Base-by-base conservation (phyloP, 2,329 filamentous ascomycete species). In the Xylariaceae sp. region DNA sequence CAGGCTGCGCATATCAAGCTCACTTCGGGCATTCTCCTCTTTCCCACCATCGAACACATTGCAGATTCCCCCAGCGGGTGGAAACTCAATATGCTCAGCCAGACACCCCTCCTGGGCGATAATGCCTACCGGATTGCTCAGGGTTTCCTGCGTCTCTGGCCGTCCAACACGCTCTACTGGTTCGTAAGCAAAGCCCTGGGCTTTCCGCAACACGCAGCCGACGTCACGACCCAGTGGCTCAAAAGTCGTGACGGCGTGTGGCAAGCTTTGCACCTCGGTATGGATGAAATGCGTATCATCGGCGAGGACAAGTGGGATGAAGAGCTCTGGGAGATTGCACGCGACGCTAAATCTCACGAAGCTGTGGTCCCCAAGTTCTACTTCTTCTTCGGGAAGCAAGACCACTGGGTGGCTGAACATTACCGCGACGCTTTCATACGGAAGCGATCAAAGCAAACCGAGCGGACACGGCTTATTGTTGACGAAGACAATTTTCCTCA, bases 41-140 rank as follows among this genome's bases (percentile, higher is more conserved):
- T 91, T 67, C 88, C 89, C 1, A 91, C 89, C 1, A 79, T 92
- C 30, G 80, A 85, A n/a, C 82, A 91, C 70, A 85, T 92, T 57
- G 83, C 84, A 8, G 71, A 74, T 50, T 89, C 85, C 1, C 77
- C 81, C 0, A 83, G 77, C 23, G 89, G 88, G 1, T 72, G 72
- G 50, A 79, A 79, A 41, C 71, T 86, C 32, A 70, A 72, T 30
- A 59, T 75, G 3, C 63, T 84, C 4, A 72, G 73, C 2, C 67
- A 71, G 36, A 71, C 72, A 4, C 75, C 77, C 1, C 53, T 77
- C 2, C 64, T 84, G 2, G 73, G 76, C 21, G 53, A 63, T 1
- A 66, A 73, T 47, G 73, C 74, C 3, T 75, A 78, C 52, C 61
- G 70, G 15, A 41, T 81, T 6, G 77, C 75, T 3, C 67, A 68